Percentiles rank a stretch among this genome's conserved stretches.
phyloP scores from a whole-genome alignment of 2,329 filamentous ascomycete species.

The Aspergillus niger region DNA sequence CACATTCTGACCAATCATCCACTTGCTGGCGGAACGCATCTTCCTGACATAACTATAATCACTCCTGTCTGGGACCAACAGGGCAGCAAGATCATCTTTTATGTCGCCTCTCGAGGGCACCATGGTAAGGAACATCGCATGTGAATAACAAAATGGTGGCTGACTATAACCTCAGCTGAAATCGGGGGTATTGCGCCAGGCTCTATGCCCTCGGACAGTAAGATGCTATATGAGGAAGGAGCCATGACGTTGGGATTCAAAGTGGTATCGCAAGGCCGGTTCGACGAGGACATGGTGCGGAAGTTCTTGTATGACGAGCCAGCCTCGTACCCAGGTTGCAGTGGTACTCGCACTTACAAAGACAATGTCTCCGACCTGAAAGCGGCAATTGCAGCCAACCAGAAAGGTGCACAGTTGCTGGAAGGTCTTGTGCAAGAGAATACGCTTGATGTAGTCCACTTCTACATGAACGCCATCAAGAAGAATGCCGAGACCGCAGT shows the following conservation, averaged over 20 bases:
- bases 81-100: constrained; percentile 72
- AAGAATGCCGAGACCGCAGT: constrained; percentile 77
- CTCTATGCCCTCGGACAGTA: constrained; percentile 64
- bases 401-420: not conserved
- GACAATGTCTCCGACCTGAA: not conserved
- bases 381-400: not conserved
- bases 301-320: constrained; percentile 50
- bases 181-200: constrained; percentile 82
- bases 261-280: constrained; percentile 46
- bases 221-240: not conserved
- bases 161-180: constrained; percentile 50
- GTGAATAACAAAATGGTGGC: not conserved
- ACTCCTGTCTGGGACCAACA: constrained; percentile 71
- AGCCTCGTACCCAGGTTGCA: not conserved
- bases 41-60: constrained; percentile 77
- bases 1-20: constrained; percentile 84
- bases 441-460: not conserved
- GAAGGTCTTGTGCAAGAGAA: not conserved
- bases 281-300: constrained; percentile 78
- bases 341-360: not conserved
- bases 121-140: constrained; percentile 51
- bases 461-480: constrained; percentile 76
- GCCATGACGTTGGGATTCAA: not conserved
- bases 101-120: constrained; percentile 77
- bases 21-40: constrained; percentile 79